phyloP scores from a whole-genome alignment of 1,284 basidiomycete species.

The Leucoagaricus sp. region DNA sequence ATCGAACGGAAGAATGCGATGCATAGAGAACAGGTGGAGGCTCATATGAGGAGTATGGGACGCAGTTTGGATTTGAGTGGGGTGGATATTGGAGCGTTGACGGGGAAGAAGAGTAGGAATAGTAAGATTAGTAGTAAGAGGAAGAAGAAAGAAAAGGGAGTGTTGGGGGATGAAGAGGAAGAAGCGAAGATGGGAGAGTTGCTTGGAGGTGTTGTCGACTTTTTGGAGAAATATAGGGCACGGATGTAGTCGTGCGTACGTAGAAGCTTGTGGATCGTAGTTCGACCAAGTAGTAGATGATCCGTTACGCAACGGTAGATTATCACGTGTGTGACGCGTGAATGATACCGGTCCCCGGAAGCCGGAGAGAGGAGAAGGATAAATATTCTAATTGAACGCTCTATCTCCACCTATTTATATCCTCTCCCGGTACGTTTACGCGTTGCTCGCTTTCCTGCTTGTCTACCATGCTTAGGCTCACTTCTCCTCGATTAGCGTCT shows the following conservation, averaged over 20 bases:
- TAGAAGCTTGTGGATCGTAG: no score
- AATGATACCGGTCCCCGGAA: constrained; percentile 3
- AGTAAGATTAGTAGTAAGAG: constrained; percentile 10
- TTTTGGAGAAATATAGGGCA: constrained; percentile 14
- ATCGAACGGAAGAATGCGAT: constrained; percentile 16
- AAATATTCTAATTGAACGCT: background rate
- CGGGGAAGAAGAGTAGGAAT: background rate
- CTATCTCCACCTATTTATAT: constrained; percentile 14
- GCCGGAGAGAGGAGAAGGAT: background rate
- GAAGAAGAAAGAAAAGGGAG: constrained; percentile 11
- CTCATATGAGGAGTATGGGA: constrained; percentile 16
- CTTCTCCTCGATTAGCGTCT: no score
- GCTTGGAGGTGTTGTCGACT: constrained; percentile 11
- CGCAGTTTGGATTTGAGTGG: constrained; percentile 13
- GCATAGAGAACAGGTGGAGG: constrained; percentile 15
- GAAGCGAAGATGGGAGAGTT: constrained; percentile 10
- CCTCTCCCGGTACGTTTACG: background rate
- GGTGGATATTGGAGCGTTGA: constrained; percentile 12
- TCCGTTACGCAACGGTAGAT: no score
- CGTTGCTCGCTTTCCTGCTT: background rate
- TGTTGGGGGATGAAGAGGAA: constrained; percentile 5
- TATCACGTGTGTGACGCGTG: constrained; percentile 4
- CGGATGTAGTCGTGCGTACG: constrained; percentile 2
- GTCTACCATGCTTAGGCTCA: constrained; percentile 9
- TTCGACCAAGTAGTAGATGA: no score